Percentiles rank a stretch among this genome's conserved stretches.
These are phyloP conservation scores for Chloranthus sessilifolius DNA, from an alignment of 164 flowering plant species.

Conservation along the genomic window DNA sequence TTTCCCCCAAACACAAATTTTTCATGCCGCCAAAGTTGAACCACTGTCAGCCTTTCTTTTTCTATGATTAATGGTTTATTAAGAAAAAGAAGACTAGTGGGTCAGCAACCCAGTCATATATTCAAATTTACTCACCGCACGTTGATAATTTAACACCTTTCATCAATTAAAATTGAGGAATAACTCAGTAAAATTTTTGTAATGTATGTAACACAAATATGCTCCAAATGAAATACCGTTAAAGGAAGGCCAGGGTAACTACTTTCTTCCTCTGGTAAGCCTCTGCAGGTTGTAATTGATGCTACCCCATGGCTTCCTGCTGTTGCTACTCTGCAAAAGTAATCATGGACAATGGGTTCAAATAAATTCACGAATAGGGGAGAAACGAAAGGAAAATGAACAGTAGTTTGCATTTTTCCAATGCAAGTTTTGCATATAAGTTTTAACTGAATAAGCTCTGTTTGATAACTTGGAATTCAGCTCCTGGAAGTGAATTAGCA, in stretches of 20 bases:
- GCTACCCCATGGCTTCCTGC: conserved; percentile 47
- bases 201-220: not conserved
- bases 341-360: not conserved
- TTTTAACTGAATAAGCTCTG: no score
- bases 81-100: not conserved
- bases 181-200: not conserved
- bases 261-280: conserved; percentile 62
- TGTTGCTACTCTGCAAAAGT: conserved; percentile 35
- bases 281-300: conserved; percentile 72
- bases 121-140: not conserved
- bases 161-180: not conserved
- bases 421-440: no score
- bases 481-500: no score
- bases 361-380: no score
- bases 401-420: no score
- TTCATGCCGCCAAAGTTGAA: not conserved
- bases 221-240: conserved; percentile 1
- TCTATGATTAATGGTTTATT: no score
- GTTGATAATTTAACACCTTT: not conserved
- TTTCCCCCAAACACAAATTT: not conserved
- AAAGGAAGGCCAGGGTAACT: conserved; percentile 3
- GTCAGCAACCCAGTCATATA: not conserved
- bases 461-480: no score
- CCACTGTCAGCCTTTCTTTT: not conserved
- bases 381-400: no score